These are phyloP conservation scores for Phoma sp. DNA, from an alignment of 2,329 filamentous ascomycete species.

Conservation along the genomic window DNA sequence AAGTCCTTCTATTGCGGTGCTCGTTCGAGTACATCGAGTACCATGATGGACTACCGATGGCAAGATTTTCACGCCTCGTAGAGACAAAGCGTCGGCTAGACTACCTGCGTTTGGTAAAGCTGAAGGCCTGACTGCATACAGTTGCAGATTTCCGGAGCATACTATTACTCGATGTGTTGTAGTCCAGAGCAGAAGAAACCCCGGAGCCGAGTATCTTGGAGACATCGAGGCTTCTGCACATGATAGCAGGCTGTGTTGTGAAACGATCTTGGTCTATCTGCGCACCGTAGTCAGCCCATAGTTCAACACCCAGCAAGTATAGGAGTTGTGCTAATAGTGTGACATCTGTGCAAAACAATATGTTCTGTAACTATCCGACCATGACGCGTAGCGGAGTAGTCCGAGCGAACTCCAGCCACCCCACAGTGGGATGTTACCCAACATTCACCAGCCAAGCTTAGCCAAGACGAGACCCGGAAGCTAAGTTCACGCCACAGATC, in stretches of 20 bases:
- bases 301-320: neutral
- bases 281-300: too few species aligned
- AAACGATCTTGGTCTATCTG: neutral
- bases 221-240: neutral
- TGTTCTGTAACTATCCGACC: neutral
- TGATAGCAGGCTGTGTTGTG: neutral
- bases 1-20: constrained; percentile 14
- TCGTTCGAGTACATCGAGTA: constrained; percentile 24
- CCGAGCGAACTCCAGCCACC: constrained; percentile 3
- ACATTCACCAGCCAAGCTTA: constrained; percentile 11
- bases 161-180: constrained; percentile 21
- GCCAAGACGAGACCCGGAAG: constrained; percentile 25
- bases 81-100: constrained; percentile 17
- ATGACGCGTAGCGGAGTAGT: neutral
- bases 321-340: neutral
- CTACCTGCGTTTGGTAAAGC: constrained; percentile 22
- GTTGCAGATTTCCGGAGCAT: neutral
- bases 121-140: constrained; percentile 2
- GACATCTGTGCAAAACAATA: too few species aligned
- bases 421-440: constrained; percentile 1
- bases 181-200: neutral
- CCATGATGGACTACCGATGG: constrained; percentile 37
- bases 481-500: constrained; percentile 5
- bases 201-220: neutral
- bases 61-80: constrained; percentile 28